Evolutionary conservation across 768 basidiomycete genomes (phyloP).

Genomic region (Dioszegia hungarica): DNA sequence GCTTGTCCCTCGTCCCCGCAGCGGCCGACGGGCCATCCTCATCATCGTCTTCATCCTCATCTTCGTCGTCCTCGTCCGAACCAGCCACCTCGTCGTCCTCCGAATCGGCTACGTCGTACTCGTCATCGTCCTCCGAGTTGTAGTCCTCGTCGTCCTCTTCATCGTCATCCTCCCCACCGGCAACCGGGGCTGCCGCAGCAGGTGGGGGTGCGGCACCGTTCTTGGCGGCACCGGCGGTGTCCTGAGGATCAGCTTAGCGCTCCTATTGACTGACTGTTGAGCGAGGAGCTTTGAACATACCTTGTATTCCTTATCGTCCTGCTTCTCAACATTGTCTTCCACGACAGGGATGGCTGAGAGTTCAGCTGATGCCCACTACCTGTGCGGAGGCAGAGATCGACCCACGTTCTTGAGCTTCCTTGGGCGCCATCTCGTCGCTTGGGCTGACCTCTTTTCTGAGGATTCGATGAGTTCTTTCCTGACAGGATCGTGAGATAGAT

Average conservation of each 20-base stretch:
- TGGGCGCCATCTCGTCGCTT: background rate
- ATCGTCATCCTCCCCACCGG: background rate
- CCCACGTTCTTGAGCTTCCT: background rate
- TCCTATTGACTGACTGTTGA: background rate
- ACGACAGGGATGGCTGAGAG: slow-evolving; percentile 7
- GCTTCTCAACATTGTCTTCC: slow-evolving; percentile 6
- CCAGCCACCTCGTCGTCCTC: background rate
- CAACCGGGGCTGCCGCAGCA: too few relatives aligned
- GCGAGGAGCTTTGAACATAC: background rate
- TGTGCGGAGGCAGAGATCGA: background rate
- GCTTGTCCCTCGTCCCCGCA: background rate
- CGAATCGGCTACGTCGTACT: slow-evolving; percentile 3
- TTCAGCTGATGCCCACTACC: too few relatives aligned
- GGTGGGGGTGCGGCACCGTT: background rate
- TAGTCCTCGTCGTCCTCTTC: slow-evolving; percentile 4
- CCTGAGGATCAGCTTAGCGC: background rate
- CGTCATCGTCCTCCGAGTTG: slow-evolving; percentile 1
- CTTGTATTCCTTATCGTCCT: slow-evolving; percentile 11
- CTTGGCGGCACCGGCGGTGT: background rate
- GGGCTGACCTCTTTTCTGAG: background rate
- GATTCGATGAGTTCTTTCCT: background rate
- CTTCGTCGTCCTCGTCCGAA: slow-evolving; percentile 5
- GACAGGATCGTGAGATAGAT: too few relatives aligned
- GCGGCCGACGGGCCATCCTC: too few relatives aligned
- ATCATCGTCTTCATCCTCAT: background rate